phyloP scores from a whole-genome alignment of 139 green algal species.

The Chlamydomonas sphaeroides region DNA sequence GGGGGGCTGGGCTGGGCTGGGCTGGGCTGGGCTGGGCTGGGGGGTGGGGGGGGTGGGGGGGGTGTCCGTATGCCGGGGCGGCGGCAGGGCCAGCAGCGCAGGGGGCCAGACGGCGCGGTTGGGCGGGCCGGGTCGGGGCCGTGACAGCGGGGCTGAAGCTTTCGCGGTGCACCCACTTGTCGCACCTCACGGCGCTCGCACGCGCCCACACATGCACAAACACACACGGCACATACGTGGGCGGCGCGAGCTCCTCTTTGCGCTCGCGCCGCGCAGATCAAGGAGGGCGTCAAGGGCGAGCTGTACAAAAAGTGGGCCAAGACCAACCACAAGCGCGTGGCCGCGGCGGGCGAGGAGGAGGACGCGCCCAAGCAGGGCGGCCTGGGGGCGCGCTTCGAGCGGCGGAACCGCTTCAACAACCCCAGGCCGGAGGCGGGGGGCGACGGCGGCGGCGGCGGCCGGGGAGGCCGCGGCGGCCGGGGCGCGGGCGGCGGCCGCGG shows the following conservation, averaged over 20 bases:
- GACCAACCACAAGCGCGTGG: constrained; percentile 67
- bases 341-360: constrained; percentile 45
- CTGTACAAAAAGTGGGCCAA: constrained; percentile 81
- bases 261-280: constrained; percentile 34
- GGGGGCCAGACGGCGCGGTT: too few relatives aligned
- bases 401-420: constrained; percentile 31
- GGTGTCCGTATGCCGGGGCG: too few relatives aligned
- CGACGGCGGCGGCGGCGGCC: background rate
- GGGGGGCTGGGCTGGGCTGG: background rate
- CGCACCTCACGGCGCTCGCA: too few relatives aligned
- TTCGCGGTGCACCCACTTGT: too few relatives aligned
- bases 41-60: too few relatives aligned
- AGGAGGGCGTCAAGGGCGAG: constrained; percentile 37
- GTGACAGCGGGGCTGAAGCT: too few relatives aligned
- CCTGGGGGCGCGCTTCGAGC: constrained; percentile 48
- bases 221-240: background rate
- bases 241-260: background rate
- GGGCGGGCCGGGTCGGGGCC: too few relatives aligned
- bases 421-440: background rate
- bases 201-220: too few relatives aligned
- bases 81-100: too few relatives aligned
- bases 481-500: background rate
- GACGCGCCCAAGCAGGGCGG: background rate
- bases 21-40: too few relatives aligned
- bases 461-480: background rate